Evolutionary conservation across 352 stramenopile species (phyloP).

Genomic region (Pilasporangium apinafurcum): DNA sequence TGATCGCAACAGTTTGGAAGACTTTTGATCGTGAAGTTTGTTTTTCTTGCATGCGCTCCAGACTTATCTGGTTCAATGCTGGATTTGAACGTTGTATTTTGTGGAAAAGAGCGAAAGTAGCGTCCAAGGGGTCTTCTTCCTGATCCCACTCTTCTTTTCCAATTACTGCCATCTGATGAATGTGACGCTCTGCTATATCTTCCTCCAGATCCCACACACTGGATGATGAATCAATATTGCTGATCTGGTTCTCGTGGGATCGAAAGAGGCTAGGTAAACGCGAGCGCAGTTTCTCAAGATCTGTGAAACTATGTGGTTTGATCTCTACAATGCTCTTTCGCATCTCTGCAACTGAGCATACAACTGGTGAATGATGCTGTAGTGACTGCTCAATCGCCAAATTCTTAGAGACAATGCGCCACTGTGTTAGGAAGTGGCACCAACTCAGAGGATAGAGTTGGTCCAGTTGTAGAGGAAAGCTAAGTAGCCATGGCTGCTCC

Average conservation of each 20-base stretch:
- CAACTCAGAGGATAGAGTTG: constrained; percentile 40
- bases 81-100: constrained; percentile 23
- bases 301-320: constrained; percentile 32
- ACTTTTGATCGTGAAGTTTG: constrained; percentile 16
- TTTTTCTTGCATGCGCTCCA: constrained; percentile 21
- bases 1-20: constrained; percentile 21
- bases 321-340: constrained; percentile 16
- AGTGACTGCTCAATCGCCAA: background rate
- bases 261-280: constrained; percentile 25
- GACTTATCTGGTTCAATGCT: constrained; percentile 26
- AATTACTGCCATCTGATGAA: no score
- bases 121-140: no score
- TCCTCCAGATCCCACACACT: background rate
- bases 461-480: constrained; percentile 24
- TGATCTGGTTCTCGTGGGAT: background rate
- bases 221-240: background rate
- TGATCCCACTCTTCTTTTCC: no score
- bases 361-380: constrained; percentile 5
- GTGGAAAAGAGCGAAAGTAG: constrained; percentile 27
- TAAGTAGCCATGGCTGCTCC: constrained; percentile 14
- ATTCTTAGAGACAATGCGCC: constrained; percentile 21
- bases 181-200: background rate
- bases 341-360: constrained; percentile 26
- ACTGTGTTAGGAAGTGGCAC: constrained; percentile 46
- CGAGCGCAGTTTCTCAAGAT: constrained; percentile 34